Conservation (phyloP, 1,284 basidiomycete genomes). For the Sporisorium sorghi region DNA sequence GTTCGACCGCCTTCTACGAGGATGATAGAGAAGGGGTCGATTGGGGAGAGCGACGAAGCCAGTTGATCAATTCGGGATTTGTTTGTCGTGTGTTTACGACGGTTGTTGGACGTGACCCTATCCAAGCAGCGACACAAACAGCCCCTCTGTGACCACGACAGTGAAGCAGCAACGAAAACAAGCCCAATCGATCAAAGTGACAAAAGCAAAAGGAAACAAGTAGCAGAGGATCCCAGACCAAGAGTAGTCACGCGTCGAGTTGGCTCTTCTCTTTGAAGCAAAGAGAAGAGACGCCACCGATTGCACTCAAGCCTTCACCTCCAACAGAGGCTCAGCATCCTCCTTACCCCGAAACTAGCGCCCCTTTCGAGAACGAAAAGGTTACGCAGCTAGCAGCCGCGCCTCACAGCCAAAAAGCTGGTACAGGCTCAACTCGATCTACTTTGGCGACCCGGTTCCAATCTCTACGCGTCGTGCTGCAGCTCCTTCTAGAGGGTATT, state of each 20-base stretch:
- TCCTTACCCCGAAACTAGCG: slow-evolving; percentile 51
- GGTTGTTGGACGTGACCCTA: background rate
- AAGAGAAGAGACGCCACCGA: slow-evolving; percentile 60
- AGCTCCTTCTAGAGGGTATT: slow-evolving; percentile 23
- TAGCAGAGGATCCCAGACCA: slow-evolving; percentile 50
- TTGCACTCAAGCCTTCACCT: slow-evolving; percentile 66
- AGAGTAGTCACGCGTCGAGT: slow-evolving; percentile 69
- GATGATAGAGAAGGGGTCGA: slow-evolving; percentile 1
- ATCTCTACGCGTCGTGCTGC: slow-evolving; percentile 39
- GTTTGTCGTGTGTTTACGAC: background rate
- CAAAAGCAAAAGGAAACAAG: background rate
- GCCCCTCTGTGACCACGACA: background rate
- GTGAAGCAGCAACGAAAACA: background rate
- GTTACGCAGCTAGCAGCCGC: too few species aligned
- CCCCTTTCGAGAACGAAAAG: too few species aligned
- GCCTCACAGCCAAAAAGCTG: too few species aligned
- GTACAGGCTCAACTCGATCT: too few species aligned
- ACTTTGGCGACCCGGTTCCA: slow-evolving; percentile 57
- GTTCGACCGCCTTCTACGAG: slow-evolving; percentile 10
- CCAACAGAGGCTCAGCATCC: slow-evolving; percentile 46
- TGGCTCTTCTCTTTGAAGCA: slow-evolving; percentile 42
- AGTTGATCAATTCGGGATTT: slow-evolving; percentile 24
- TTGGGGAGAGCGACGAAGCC: slow-evolving; percentile 16
- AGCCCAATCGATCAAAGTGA: slow-evolving; percentile 1
- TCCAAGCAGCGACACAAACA: background rate